Base-by-base conservation (phyloP, 169 alveolate genomes). In the Plasmodium gaboni region DNA sequence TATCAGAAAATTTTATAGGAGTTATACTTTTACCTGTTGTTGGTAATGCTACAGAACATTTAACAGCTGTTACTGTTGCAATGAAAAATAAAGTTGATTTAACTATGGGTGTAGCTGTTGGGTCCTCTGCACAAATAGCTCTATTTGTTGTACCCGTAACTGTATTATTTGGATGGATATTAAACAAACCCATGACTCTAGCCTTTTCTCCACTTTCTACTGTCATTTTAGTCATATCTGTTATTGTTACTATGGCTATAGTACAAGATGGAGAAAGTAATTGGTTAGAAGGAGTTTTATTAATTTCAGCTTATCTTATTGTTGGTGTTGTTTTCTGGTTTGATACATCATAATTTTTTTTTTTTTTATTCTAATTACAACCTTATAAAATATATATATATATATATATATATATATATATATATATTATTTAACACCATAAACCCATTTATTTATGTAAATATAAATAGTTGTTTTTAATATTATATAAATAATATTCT, bases 91-190 rank as follows among this genome's bases (percentile, higher is more conserved):
- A 95, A 67, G 96, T 95, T 3, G 98, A 95, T 50, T 57, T 96
- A 32, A 94, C 97, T 17, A 95, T 96, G 94, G 97, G 97, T 46
- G 97, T 96, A 28, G 98, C 98, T 10, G 96, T 96, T 44, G 98
- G 98, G 2, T 95, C 97, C 1, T 94, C 97, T 13, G 96, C 97
- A 48, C 96, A 94, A 89, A 95, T 95, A 13, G 96, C 97, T 4
- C 87, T 95, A 24, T 87, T 95, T 51, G 97, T 95, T 80, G 96
- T 95, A 13, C 98, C 98, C 12, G 95, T 95, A 74, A 93, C 97
- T 0, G 98, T 96, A 15, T 72, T 95, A 44, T 94, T 91, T 15
- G 98, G 97, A 0, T 96, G 98, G 98, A 74, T 86, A 57, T 69
- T 96, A 74, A 95, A 91, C 28, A 88, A 92, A 74, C 98, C 97